Conservation (phyloP, 129 eudicot genomes). For the Helichrysum umbraculigerum region DNA sequence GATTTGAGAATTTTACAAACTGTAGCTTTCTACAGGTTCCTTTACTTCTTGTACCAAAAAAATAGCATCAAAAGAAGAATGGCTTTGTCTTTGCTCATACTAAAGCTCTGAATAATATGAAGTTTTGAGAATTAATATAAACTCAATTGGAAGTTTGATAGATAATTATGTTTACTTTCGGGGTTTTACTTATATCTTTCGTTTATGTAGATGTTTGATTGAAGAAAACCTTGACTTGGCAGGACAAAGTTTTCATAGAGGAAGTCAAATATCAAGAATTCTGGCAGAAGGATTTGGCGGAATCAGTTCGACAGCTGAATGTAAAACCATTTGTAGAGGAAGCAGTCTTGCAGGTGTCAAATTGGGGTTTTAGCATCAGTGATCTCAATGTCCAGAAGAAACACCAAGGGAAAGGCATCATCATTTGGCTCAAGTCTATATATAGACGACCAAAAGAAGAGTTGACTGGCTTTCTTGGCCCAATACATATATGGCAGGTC, state of each 20-base stretch:
- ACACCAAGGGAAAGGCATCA: constrained; percentile 46
- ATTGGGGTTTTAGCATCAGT: constrained; percentile 79
- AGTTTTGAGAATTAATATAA: background rate
- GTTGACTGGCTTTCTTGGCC: constrained; percentile 82
- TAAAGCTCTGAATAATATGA: constrained; percentile 2
- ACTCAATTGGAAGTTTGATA: background rate
- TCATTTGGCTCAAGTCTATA: constrained; percentile 62
- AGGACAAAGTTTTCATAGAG: constrained; percentile 74
- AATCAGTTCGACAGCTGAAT: constrained; percentile 72
- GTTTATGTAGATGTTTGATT: constrained; percentile 25
- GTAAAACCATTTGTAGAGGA: constrained; percentile 82
- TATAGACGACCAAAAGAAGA: constrained; percentile 48
- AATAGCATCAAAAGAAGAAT: constrained; percentile 4
- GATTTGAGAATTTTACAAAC: background rate
- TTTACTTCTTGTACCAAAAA: background rate
- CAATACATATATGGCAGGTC: constrained; percentile 98
- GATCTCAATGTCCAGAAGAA: constrained; percentile 66
- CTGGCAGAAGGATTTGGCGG: constrained; percentile 80
- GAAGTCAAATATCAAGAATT: constrained; percentile 60
- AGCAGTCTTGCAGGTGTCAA: constrained; percentile 76
- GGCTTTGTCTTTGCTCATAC: background rate
- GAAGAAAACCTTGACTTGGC: constrained; percentile 29
- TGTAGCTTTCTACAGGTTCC: background rate
- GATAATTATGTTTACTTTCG: background rate
- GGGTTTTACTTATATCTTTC: constrained; percentile 15